Evolutionary conservation across 768 basidiomycete genomes (phyloP).

Genomic region (Boletus reticuloceps): DNA sequence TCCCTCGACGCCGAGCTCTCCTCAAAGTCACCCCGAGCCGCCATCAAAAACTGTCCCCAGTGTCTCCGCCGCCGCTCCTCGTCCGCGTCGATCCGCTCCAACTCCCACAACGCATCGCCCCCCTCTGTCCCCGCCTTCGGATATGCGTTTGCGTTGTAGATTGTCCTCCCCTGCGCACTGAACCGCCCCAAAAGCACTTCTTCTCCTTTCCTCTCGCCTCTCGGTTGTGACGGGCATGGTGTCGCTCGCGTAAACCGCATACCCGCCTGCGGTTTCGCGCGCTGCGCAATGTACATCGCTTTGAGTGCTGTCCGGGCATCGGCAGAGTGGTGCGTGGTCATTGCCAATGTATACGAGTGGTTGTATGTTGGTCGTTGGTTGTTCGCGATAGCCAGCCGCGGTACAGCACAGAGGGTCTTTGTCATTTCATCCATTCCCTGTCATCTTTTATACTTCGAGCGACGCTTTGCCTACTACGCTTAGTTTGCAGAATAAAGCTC

Average conservation of each 20-base stretch:
- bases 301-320: slow-evolving; percentile 35
- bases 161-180: slow-evolving; percentile 26
- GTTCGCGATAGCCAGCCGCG: not conserved
- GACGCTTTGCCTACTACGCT: slow-evolving; percentile 11
- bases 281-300: slow-evolving; percentile 26
- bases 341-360: not conserved
- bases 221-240: not conserved
- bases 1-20: not conserved
- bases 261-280: slow-evolving; percentile 19
- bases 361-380: not conserved
- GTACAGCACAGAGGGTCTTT: not conserved
- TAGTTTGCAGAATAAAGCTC: slow-evolving; percentile 12
- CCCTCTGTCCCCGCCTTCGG: not conserved
- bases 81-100: slow-evolving; percentile 22
- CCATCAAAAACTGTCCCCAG: slow-evolving; percentile 6
- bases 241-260: not conserved
- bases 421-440: not conserved
- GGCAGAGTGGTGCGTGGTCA: slow-evolving; percentile 28
- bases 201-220: no score
- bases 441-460: slow-evolving; percentile 25
- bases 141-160: slow-evolving; percentile 19
- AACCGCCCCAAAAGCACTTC: not conserved
- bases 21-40: not conserved
- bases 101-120: slow-evolving; percentile 1
- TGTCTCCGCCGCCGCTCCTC: slow-evolving; percentile 10